Conservation (phyloP, 257 asterid species). For the Thymus quinquecostatus region DNA sequence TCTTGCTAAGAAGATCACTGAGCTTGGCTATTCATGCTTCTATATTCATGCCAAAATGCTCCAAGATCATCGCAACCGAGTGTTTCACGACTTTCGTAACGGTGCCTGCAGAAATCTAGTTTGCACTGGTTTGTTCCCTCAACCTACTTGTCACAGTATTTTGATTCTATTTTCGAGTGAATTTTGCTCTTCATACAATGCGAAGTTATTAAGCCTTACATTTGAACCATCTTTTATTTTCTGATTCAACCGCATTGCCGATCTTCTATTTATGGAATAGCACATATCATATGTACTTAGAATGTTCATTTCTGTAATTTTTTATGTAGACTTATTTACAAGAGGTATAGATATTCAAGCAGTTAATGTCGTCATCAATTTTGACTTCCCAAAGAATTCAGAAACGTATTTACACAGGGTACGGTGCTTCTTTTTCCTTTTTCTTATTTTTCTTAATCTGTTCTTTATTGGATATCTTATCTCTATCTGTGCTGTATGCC, state of each 20-base stretch:
- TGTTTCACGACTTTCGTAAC: conserved; percentile 90
- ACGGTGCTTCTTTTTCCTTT: conserved; percentile 5
- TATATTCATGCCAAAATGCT: conserved; percentile 96
- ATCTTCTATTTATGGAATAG: neutral
- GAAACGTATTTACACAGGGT: conserved; percentile 90
- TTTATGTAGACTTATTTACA: conserved; percentile 68
- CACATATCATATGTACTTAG: neutral
- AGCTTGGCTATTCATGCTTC: conserved; percentile 93
- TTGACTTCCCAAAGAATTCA: conserved; percentile 81
- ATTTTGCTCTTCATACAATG: neutral
- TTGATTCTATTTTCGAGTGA: conserved; percentile 4
- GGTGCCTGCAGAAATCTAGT: conserved; percentile 98
- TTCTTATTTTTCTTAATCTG: neutral
- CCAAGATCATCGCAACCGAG: conserved; percentile 93
- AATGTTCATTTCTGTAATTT: conserved; percentile 18
- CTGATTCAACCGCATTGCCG: neutral
- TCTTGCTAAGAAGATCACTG: conserved; percentile 91
- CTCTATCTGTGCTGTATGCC: conserved; percentile 14
- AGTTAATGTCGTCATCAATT: conserved; percentile 80
- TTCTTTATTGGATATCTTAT: conserved; percentile 7
- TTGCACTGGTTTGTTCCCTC: conserved; percentile 64
- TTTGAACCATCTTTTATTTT: conserved; percentile 1
- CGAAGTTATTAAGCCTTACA: neutral
- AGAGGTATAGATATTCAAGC: conserved; percentile 91
- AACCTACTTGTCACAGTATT: conserved; percentile 18